Base-by-base conservation (phyloP, 2,329 filamentous ascomycete species). In the Sarocladiaceae sp. region DNA sequence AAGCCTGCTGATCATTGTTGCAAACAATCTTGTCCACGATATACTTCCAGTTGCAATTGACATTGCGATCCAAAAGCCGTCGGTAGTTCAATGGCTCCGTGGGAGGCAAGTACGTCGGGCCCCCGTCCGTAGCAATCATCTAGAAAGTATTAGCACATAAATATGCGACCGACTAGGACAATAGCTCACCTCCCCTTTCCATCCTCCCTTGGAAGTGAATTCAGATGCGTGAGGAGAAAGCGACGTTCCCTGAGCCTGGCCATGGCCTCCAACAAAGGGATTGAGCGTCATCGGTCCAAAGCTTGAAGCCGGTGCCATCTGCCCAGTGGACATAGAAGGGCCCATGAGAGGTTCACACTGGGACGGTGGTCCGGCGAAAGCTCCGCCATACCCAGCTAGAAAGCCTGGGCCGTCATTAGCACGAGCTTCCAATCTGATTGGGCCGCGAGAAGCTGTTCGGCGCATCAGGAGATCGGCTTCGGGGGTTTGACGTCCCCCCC, bases 1-100 rank as follows among this genome's bases (percentile, higher is more conserved):
- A 98, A 9, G 94, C 93, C 66, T 98, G 93, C 65, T 98, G 93
- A 60, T 98, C 93, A 63, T 98, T 97, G 70, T 90, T 96, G 78
- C 88, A 94, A 53, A 98, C 90, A 60, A 98, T 98, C 73, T 97
- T 97, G 70, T 98, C 91, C 45, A 98, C 93, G 55, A 98, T 96
- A 62, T 95, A 96, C 68, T 93, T 95, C 93, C 91, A 98, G 69
- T 98, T 94, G 68, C 91, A 97, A 58, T 87, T 95, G 65, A 95
- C 88, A 60, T 91, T 95, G 58, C 90, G 89, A 59, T 98, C 93
- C 37, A 97, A 80, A 31, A 98, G 77, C 45, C 90, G 89, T 48
- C 93, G 89, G 59, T 97, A 98, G 66, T 98, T 97, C 56, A 97
- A 77, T 10, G 91, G 93, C 65, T 98, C 93, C 6, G 86, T 85